Percentiles rank a stretch among this genome's conserved stretches.
Conservation (phyloP, 805 yeast species). For the Saccharomycopsis amapae region DNA sequence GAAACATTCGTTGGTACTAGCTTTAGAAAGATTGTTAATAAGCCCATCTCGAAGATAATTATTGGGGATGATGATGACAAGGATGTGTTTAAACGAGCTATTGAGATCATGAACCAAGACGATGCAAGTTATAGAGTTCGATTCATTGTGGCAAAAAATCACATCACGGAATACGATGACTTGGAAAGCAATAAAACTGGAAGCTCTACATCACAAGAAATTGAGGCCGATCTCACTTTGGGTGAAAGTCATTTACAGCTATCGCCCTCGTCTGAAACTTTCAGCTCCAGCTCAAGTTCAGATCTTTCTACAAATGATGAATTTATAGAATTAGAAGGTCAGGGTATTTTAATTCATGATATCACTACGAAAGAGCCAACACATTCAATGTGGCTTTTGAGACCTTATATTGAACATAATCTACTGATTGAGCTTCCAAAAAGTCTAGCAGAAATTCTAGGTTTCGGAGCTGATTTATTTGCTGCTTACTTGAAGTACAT, state of each 20-base stretch:
- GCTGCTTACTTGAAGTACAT: slow-evolving; percentile 63
- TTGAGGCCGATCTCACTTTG: neutral
- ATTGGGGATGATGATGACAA: slow-evolving; percentile 60
- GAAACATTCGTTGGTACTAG: slow-evolving; percentile 66
- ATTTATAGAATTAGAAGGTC: slow-evolving; percentile 78
- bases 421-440: slow-evolving; percentile 53
- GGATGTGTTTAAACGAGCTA: slow-evolving; percentile 61
- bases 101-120: slow-evolving; percentile 60
- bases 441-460: slow-evolving; percentile 64
- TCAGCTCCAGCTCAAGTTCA: slow-evolving; percentile 23
- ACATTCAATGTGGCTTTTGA: slow-evolving; percentile 90
- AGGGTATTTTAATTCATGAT: slow-evolving; percentile 79
- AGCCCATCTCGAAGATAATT: slow-evolving; percentile 57
- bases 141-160: slow-evolving; percentile 46
- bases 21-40: slow-evolving; percentile 43
- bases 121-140: slow-evolving; percentile 74
- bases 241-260: neutral
- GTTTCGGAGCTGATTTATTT: slow-evolving; percentile 84
- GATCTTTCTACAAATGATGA: slow-evolving; percentile 52
- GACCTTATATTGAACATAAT: slow-evolving; percentile 62
- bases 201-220: neutral
- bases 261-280: neutral
- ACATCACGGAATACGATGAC: slow-evolving; percentile 18
- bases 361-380: slow-evolving; percentile 48
- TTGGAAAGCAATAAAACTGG: neutral